Evolutionary conservation across 2,329 filamentous ascomycete species (phyloP), one percentile per base, ranked within the genome.

Genomic region (Remersonia thermophila): DNA sequence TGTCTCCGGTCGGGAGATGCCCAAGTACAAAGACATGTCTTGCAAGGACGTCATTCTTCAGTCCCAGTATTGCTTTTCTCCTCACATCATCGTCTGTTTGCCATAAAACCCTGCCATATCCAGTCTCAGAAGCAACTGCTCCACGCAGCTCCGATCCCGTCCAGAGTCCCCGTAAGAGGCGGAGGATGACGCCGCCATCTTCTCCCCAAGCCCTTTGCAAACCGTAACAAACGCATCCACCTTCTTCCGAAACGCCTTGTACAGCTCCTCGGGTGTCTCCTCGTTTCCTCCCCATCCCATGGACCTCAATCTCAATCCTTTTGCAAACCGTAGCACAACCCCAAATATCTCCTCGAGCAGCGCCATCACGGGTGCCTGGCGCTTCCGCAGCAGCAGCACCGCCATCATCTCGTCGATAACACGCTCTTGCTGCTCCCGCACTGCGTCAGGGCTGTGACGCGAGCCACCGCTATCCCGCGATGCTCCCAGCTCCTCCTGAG

Each of bases 271-370:
- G 1, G 56, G 45, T 23, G 57, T 50, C 30, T 47, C 46, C 30
- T 27, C 45, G 46, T 15, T 48, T 41, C 30, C 2, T 4, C n/a
- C 11, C 27, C 15, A 12, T 7, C 5, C 27, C 9, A 6, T 27
- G 32, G 20, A 16, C 27, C 7, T 61, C n/a, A 60, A 48, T 45
- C 63, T 58, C 13, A 59, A 55, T 27, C 57, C 51, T 47, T 67
- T 70, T n/a, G 78, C 75, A 51, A 91, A 91, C 10, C 67, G 62
- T 9, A 94, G 61, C n/a, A 93, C 70, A 0, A 73, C 57, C 1
- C 66, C 63, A 44, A 93, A 89, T 2, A 89, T 81, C 13, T 82
- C 79, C 42, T 93, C 81, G 0, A 94, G 60, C 0, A 93, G 60
- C 27, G 70, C 71, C 44, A 86, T 64, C 0, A 86, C 73, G 1